A percentile compares a stretch with the other conserved stretches of the same genome.
These are phyloP conservation scores for Zasmidium citrigriseum DNA, from an alignment of 2,329 filamentous ascomycete species.

Conservation along the genomic window DNA sequence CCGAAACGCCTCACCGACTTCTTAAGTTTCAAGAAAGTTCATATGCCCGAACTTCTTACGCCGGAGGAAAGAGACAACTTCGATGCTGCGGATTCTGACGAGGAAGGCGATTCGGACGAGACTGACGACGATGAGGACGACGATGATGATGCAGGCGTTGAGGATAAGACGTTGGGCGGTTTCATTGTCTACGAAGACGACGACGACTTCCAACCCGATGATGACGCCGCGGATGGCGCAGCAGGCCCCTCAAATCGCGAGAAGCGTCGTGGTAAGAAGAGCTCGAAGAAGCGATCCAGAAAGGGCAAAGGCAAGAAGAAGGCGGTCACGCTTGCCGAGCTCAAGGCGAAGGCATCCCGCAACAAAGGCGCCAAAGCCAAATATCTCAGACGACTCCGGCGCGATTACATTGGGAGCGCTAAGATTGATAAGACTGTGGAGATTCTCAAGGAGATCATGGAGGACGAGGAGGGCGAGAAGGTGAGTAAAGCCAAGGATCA, in stretches of 20 bases:
- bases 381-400: slow-evolving; percentile 69
- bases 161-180: slow-evolving; percentile 41
- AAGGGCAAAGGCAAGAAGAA: slow-evolving; percentile 36
- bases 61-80: slow-evolving; percentile 33
- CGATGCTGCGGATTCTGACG: slow-evolving; percentile 40
- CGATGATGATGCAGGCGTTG: slow-evolving; percentile 37
- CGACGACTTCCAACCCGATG: slow-evolving; percentile 32
- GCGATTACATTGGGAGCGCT: slow-evolving; percentile 71
- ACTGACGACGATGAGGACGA: slow-evolving; percentile 35
- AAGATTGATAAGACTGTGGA: slow-evolving; percentile 72
- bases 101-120: slow-evolving; percentile 43
- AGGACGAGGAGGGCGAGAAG: slow-evolving; percentile 62
- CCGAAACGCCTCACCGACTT: slow-evolving; percentile 72
- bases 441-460: slow-evolving; percentile 56
- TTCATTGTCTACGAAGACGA: slow-evolving; percentile 57
- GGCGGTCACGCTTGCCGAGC: slow-evolving; percentile 58
- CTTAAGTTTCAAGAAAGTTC: slow-evolving; percentile 69
- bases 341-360: slow-evolving; percentile 67
- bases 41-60: slow-evolving; percentile 59
- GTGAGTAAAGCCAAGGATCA: too few species aligned
- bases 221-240: slow-evolving; percentile 16
- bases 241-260: slow-evolving; percentile 11
- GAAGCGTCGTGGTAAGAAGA: slow-evolving; percentile 18
- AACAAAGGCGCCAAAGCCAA: slow-evolving; percentile 66
- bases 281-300: slow-evolving; percentile 5